Base-by-base conservation (phyloP, 2,329 filamentous ascomycete genomes). In the Fusarium sp. region DNA sequence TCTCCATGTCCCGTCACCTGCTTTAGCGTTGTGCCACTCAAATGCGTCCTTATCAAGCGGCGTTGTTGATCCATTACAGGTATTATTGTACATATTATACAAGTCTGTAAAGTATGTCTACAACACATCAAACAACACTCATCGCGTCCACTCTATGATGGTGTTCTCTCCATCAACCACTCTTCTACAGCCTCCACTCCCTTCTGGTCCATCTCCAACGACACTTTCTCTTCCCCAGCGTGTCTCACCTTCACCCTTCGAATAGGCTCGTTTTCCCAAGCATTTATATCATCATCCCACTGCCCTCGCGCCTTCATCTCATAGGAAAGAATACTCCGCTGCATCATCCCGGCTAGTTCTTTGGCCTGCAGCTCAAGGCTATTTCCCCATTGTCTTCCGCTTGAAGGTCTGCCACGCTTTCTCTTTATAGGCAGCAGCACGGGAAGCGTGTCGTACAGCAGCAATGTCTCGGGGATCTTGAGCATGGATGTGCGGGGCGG, bases 281-380 rank as follows among this genome's bases (percentile, higher is more conserved):
- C 74, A 11, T 77, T 74, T 32, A 75, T 71, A 7, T 82, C 76
- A 2, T 79, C 75, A 56, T 84, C 82, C 80, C 81, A 82, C 35
- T 71, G 74, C 50, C 67, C 72, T 20, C 80, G 77, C 65, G 83
- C 78, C 60, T 78, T 80, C 17, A 83, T 68, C 73, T 87, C 84
- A 4, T 81, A 40, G 69, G 78, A 80, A 27, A 82, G 76, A 23
- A 87, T 70, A 68, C 85, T 86, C 43, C 81, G 78, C 35, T 80
- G 78, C 83, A 87, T 86, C 59, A 84, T 70, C 17, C 74, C 71
- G 0, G 78, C 79, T n/a, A 88, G 73, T 71, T 85, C 82, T 4
- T 69, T 53, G 0, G 85, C 83, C 72, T 87, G 85, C 2, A 74
- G 66, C 39, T 75, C 72, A 56, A 86, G 84, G 15, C 74, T 82